These are phyloP conservation scores for Colletotrichum phormii DNA, from an alignment of 2,329 filamentous ascomycete species.

Conservation along the genomic window DNA sequence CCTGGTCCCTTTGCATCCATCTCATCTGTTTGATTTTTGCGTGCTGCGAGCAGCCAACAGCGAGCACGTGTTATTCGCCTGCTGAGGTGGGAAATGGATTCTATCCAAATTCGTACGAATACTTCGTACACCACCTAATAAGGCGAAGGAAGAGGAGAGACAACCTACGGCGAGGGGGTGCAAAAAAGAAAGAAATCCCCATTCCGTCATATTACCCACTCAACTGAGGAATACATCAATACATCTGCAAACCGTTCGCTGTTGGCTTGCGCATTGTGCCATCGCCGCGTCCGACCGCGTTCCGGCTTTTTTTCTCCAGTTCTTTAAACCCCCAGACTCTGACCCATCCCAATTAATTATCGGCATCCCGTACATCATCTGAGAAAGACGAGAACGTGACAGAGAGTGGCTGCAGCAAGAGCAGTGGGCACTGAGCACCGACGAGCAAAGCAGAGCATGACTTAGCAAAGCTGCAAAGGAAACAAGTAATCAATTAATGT, in stretches of 20 bases:
- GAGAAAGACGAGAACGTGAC: not conserved
- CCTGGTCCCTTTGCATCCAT: not conserved
- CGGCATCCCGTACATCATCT: not conserved
- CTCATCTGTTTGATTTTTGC: constrained; percentile 11
- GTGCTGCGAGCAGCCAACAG: constrained; percentile 16
- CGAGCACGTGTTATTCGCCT: constrained; percentile 6
- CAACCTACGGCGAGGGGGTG: not conserved
- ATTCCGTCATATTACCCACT: constrained; percentile 26
- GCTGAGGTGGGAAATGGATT: not conserved
- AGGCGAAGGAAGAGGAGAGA: not conserved
- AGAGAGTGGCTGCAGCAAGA: not conserved
- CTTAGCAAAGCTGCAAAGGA: not conserved
- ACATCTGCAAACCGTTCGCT: not conserved
- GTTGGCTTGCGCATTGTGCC: not conserved
- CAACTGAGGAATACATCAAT: not conserved
- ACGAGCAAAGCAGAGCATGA: not conserved
- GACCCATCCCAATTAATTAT: not conserved
- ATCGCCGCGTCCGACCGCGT: constrained; percentile 17
- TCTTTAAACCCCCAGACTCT: not conserved
- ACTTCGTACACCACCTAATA: not conserved
- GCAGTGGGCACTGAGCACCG: not conserved
- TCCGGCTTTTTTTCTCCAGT: constrained; percentile 5
- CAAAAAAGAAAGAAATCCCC: not conserved
- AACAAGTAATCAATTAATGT: not conserved
- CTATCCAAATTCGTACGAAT: not conserved